Conservation (phyloP, 192 early-diverging fungal species). For the Dissophora globulifera region DNA sequence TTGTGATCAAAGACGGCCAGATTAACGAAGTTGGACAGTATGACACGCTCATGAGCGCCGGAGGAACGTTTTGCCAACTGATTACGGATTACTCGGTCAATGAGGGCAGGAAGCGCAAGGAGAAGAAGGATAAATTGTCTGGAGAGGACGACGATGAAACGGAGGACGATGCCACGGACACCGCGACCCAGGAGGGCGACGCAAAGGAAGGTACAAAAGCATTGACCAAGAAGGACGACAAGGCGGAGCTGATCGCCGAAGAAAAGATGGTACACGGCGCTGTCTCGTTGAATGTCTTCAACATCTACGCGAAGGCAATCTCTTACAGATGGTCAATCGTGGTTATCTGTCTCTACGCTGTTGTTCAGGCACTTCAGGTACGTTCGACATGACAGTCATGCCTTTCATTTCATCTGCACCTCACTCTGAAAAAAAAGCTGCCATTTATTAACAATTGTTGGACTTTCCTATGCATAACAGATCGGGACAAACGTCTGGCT, state of each 20-base stretch:
- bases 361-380: slow-evolving; percentile 11
- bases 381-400: background rate
- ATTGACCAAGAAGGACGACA: slow-evolving; percentile 31
- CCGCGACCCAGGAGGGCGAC: slow-evolving; percentile 57
- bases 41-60: slow-evolving; percentile 66
- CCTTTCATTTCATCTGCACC: background rate
- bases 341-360: slow-evolving; percentile 63
- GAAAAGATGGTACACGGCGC: slow-evolving; percentile 87
- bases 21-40: slow-evolving; percentile 76
- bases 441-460: background rate
- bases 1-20: slow-evolving; percentile 76
- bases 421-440: background rate
- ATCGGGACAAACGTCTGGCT: slow-evolving; percentile 70
- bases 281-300: slow-evolving; percentile 83
- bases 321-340: slow-evolving; percentile 62
- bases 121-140: background rate
- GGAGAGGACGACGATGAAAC: background rate
- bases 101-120: slow-evolving; percentile 32
- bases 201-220: slow-evolving; percentile 36
- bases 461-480: background rate
- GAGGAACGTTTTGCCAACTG: slow-evolving; percentile 68
- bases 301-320: slow-evolving; percentile 80
- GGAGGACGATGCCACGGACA: slow-evolving; percentile 33
- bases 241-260: slow-evolving; percentile 73
- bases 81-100: slow-evolving; percentile 74